Evolutionary conservation across 805 yeast genomes (phyloP), one percentile per base, ranked within the genome.

Genomic region (Candida wancherniae): DNA sequence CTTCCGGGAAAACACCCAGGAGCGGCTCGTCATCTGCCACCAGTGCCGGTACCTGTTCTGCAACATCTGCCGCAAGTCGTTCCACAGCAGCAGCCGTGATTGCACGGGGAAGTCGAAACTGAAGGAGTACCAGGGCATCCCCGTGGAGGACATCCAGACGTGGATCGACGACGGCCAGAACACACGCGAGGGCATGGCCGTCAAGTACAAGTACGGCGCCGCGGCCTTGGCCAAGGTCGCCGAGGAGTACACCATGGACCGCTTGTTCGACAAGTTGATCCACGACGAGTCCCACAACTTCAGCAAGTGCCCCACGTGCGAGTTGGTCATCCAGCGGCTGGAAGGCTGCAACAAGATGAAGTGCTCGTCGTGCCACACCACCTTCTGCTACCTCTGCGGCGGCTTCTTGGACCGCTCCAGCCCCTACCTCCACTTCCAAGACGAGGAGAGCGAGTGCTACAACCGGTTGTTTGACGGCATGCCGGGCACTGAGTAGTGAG

Each of bases 341-440:
- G 82, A 76, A 41, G 85, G 84, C 4, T 78, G 84, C 49, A 77
- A 77, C 45, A 75, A 73, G 44, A 75, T 78, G 79, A 62, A 59
- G 22, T 77, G 85, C 44, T 40, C 61, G 0, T 53, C 64, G 5
- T 78, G 84, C 39, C 40, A 44, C 4, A 57, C 68, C 0, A 44
- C 51, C 24, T 77, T 78, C 40, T 77, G 84, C 46, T 72, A 69
- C 37, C 25, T 75, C 7, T 78, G 84, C 54, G 78, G 77, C 2
- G 48, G 45, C 2, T 39, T 51, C 10, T 45, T 73, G 34, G 42
- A 52, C 13, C 50, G 53, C 4, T 52, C 47, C 5, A 67, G 69
- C 31, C 77, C 77, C 0, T 77, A 78, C 45, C 58, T 52, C 17
- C 84, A 78, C 52, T 78, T 56, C 39, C 63, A 60, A 19, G 60